A percentile compares a stretch with the other conserved stretches of the same genome.
These are phyloP conservation scores for Marsdenia floribunda DNA, from an alignment of 257 asterid genomes.

Conservation along the genomic window DNA sequence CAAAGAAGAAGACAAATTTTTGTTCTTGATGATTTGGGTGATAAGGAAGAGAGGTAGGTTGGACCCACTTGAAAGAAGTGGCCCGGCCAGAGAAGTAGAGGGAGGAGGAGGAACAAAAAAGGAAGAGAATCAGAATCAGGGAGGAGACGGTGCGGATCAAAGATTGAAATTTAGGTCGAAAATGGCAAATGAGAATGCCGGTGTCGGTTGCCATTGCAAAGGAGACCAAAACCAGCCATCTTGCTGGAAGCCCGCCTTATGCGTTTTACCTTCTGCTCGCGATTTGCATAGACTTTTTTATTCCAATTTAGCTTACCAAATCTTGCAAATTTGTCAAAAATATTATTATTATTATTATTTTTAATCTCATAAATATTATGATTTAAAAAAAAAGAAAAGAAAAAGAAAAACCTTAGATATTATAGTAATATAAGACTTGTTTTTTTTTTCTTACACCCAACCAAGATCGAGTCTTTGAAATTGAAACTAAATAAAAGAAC, in stretches of 20 bases:
- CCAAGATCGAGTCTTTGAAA: neutral
- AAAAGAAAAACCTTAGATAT: too few relatives aligned
- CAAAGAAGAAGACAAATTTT: slow-evolving; percentile 27
- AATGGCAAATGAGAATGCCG: neutral
- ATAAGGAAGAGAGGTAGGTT: neutral
- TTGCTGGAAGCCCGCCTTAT: slow-evolving; percentile 40
- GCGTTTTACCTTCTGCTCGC: neutral
- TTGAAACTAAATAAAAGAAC: neutral
- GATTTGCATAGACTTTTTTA: neutral
- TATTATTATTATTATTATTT: too few relatives aligned
- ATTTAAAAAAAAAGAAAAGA: too few relatives aligned
- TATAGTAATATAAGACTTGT: too few relatives aligned
- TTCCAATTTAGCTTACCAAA: neutral
- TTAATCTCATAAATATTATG: too few relatives aligned
- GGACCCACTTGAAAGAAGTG: slow-evolving; percentile 25
- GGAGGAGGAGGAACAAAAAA: slow-evolving; percentile 1
- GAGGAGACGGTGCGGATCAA: slow-evolving; percentile 14
- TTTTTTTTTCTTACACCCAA: too few relatives aligned
- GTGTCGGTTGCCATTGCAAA: slow-evolving; percentile 5
- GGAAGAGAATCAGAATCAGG: neutral
- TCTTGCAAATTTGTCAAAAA: neutral
- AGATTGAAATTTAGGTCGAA: slow-evolving; percentile 8
- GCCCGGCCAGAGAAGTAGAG: slow-evolving; percentile 17
- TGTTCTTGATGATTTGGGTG: slow-evolving; percentile 24
- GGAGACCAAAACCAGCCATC: slow-evolving; percentile 33